Percentiles rank a stretch among this genome's conserved stretches.
Evolutionary conservation across 768 basidiomycete species (phyloP).

Genomic region (Auricularia auricula-judae): DNA sequence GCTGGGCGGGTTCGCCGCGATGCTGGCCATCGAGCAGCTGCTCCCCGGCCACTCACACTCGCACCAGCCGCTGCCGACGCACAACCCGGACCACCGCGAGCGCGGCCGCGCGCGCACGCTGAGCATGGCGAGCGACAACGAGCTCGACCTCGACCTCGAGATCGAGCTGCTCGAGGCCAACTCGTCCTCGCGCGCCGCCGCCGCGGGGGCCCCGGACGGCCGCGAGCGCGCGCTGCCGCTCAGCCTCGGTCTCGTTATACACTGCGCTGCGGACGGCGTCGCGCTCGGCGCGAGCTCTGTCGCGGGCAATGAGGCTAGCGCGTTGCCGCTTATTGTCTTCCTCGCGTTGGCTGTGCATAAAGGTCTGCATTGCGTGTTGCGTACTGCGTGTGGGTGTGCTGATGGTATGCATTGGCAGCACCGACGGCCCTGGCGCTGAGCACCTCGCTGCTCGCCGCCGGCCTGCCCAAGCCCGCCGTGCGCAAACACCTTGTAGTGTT

Average conservation of each 20-base stretch:
- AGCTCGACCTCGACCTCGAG: constrained; percentile 53
- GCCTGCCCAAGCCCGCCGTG: constrained; percentile 58
- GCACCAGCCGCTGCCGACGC: constrained; percentile 13
- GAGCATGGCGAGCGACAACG: constrained; percentile 21
- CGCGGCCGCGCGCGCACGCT: constrained; percentile 13
- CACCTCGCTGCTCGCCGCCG: constrained; percentile 68
- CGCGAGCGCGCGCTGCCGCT: constrained; percentile 48
- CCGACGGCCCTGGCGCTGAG: constrained; percentile 88
- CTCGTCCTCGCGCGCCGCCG: constrained; percentile 1
- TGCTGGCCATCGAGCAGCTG: constrained; percentile 55
- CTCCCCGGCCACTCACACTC: constrained; percentile 19
- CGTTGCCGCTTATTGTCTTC: constrained; percentile 75
- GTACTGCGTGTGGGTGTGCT: background rate
- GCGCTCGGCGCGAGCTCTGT: constrained; percentile 75
- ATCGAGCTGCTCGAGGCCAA: constrained; percentile 9
- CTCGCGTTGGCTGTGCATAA: constrained; percentile 88
- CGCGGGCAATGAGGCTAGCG: constrained; percentile 18
- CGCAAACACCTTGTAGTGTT: constrained; percentile 69
- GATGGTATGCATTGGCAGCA: constrained; percentile 37
- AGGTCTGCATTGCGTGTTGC: constrained; percentile 28
- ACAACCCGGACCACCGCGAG: constrained; percentile 5
- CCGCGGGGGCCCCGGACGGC: constrained; percentile 12
- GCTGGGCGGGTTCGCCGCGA: constrained; percentile 44
- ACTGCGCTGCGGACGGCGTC: constrained; percentile 86
- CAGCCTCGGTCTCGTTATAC: constrained; percentile 77